Evolutionary conservation across 1,284 basidiomycete genomes (phyloP), one percentile per base, ranked within the genome.

Genomic region (Trichosporon sp.): DNA sequence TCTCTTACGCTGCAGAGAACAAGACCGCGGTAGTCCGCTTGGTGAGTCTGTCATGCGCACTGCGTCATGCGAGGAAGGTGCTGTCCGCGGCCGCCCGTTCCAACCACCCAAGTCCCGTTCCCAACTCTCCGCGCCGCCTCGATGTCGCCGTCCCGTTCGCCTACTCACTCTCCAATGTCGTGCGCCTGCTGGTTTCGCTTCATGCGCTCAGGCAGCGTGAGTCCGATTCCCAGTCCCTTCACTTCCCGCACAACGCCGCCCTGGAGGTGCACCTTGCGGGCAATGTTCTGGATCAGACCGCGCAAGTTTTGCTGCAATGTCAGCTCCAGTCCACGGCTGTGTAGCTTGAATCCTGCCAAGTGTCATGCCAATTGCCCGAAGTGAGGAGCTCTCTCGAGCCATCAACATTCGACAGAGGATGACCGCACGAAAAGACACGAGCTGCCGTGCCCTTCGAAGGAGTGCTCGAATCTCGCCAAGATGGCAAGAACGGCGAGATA

Each of bases 201-300:
- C 71, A 78, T 76, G 58, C 78, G 67, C 63, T 67, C 69, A 13
- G 79, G 78, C 33, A 81, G 67, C 9, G 74, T 74, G 58, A 73
- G 37, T 21, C 72, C 77, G 1, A 73, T 66, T 13, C 79, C 79
- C 40, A 80, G 49, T 52, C 74, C 74, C 61, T 72, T 72, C 59
- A 81, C 64, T 70, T 78, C 73, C 59, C 79, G 66, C 52, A 81
- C 78, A 10, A 77, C 78, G 11, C 79, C 79, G 27, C 79, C 79
- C 4, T 75, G 69, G 1, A 66, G 61, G 62, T 80, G 74, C 9
- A 81, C 71, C 58, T 73, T 71, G 19, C 68, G 72, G 13, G 78
- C 70, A 46, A 81, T 62, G 49, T 71, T 74, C 49, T 74, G 73
- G 59, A 79, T 70, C 11, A 81, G 68, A 64, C 77, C 74, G 56